phyloP scores from a whole-genome alignment of 163 green algal genomes.

The Chlamydomonas reinhardtii region DNA sequence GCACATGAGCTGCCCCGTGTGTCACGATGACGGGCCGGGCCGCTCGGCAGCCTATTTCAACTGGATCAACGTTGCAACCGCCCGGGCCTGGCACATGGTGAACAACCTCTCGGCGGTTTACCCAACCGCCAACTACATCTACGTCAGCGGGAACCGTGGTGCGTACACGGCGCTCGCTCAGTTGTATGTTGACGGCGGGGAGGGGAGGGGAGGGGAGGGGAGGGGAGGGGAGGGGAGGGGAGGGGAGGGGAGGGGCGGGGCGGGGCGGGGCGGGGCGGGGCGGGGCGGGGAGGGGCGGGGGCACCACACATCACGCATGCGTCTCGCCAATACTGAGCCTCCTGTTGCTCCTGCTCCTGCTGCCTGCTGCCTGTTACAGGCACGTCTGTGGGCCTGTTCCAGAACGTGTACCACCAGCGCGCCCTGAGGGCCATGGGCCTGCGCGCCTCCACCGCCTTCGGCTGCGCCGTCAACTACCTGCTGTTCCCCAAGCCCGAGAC shows the following conservation, averaged over 20 bases:
- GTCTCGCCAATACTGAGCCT: too few species aligned
- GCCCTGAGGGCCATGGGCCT: neutral
- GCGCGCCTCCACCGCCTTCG: neutral
- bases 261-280: too few species aligned
- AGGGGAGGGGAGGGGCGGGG: too few species aligned
- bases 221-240: neutral
- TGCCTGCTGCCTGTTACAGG: too few species aligned
- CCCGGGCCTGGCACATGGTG: neutral
- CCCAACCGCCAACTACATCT: neutral
- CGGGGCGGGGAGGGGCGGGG: too few species aligned
- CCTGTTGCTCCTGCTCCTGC: too few species aligned
- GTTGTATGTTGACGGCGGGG: too few species aligned
- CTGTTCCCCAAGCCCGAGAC: conserved; percentile 9
- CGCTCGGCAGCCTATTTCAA: too few species aligned
- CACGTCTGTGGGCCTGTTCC: neutral
- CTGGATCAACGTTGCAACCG: neutral
- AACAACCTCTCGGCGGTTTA: neutral
- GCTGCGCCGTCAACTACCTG: conserved; percentile 13
- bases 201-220: neutral
- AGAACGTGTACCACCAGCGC: conserved; percentile 1
- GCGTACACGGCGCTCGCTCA: neutral
- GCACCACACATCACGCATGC: too few species aligned
- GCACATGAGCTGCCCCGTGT: too few species aligned
- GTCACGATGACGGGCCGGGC: too few species aligned
- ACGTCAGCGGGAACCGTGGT: conserved; percentile 10